Conservation (phyloP, 441 rosid species). For the Viola pubescens region DNA sequence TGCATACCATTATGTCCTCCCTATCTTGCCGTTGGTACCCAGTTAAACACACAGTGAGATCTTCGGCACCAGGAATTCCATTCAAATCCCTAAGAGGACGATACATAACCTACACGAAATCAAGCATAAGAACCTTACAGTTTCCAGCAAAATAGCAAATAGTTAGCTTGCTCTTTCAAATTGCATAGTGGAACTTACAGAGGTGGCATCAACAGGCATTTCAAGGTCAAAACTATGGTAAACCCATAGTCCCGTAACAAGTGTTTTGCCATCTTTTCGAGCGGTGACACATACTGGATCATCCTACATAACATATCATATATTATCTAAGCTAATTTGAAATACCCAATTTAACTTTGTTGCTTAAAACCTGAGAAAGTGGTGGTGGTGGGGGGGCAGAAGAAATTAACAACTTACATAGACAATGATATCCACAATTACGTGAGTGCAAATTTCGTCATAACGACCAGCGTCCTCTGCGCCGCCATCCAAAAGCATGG, state of each 20-base stretch:
- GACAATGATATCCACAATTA: slow-evolving; percentile 63
- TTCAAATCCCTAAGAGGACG: slow-evolving; percentile 67
- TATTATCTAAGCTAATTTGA: no score
- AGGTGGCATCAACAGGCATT: slow-evolving; percentile 52
- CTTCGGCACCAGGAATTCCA: slow-evolving; percentile 71
- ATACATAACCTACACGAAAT: slow-evolving; percentile 44
- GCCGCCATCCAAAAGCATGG: slow-evolving; percentile 71
- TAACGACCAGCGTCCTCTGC: slow-evolving; percentile 55
- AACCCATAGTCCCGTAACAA: slow-evolving; percentile 75
- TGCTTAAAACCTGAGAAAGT: background rate
- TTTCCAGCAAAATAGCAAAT: background rate
- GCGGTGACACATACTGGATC: slow-evolving; percentile 73
- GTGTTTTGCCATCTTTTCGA: slow-evolving; percentile 56
- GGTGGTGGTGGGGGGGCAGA: no score
- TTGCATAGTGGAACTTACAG: slow-evolving; percentile 38
- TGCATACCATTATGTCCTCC: slow-evolving; percentile 79
- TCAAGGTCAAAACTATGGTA: slow-evolving; percentile 74
- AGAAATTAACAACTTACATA: slow-evolving; percentile 35
- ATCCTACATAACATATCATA: slow-evolving; percentile 36
- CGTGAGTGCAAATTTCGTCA: slow-evolving; percentile 48
- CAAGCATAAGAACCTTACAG: background rate
- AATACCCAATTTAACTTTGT: background rate
- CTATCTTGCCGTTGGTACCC: slow-evolving; percentile 89
- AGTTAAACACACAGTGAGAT: slow-evolving; percentile 67
- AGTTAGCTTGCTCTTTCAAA: background rate